phyloP scores from a whole-genome alignment of 78 protist genomes.

The Dictyostelium intermedium region DNA sequence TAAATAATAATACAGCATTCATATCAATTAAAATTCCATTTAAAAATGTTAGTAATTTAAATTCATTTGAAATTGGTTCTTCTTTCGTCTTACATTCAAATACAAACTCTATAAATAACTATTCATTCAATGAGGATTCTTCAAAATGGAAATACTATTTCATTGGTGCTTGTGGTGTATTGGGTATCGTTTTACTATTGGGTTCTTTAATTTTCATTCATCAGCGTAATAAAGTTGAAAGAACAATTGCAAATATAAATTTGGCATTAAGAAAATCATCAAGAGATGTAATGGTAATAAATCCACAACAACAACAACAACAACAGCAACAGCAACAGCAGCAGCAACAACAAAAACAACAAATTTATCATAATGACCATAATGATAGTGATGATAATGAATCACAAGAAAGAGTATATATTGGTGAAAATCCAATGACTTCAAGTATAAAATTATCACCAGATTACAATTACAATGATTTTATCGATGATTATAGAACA shows the following conservation, averaged over 20 bases:
- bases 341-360: not conserved
- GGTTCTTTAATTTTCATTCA: not conserved
- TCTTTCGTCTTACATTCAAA: not conserved
- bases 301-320: not conserved
- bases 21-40: not conserved
- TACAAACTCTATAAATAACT: not conserved
- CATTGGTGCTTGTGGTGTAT: not conserved
- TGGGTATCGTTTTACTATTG: not conserved
- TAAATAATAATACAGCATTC: not conserved
- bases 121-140: not conserved
- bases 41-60: not conserved
- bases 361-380: not conserved
- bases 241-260: not conserved
- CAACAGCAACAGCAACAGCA: not conserved
- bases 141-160: not conserved
- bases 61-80: constrained; percentile 1
- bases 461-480: not conserved
- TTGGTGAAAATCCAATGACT: not conserved
- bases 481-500: not conserved
- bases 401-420: not conserved
- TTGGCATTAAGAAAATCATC: not conserved
- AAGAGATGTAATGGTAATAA: constrained; percentile 1
- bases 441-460: not conserved
- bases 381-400: not conserved
- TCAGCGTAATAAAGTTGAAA: not conserved